Evolutionary conservation across 176 grass and related monocot genomes (phyloP), one percentile per base, ranked within the genome.

Genomic region (Juncus effusus): DNA sequence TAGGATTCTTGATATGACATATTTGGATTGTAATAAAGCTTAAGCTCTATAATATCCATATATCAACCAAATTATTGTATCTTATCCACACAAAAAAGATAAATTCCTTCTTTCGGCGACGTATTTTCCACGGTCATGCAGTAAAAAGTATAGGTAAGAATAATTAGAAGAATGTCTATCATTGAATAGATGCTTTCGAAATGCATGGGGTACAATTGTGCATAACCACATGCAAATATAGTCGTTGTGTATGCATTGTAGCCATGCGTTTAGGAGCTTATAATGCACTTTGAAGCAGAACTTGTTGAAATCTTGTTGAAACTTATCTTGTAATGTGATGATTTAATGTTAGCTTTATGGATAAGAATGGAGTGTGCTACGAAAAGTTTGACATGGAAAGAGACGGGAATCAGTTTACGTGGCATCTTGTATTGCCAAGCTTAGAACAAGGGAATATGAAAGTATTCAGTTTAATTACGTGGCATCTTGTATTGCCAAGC

Each of bases 51-150:
- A 28, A 28, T 28, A 69, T 69, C 65, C 65, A 69, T 69, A 68
- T 8, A 66, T 16, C 61, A 69, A 69, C 16, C 28, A 13, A 69
- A 69, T 69, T 69, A 69, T 69, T 55, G 50, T 68, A 37, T 69
- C 65, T 69, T 69, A 69, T 69, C 65, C 53, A 3, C 4, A 61
- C 1, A 10, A 36, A n/a, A 55, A 37, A 69, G 45, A 53, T 13
- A 67, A 37, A 13, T 13, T 69, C 10, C 51, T 37, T 69, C 65
- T 69, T 69, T 69, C 65, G 65, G 65, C 38, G 65, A 36, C 49
- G 19, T n/a, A 49, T 65, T 49, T 45, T 50, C 19, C 63, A 45
- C 44, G 4, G 51, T 7, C 63, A 66, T 52, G 10, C 6, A 2
- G 19, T 11, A 3, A 15, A 69, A 55, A 55, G 38, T 69, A 51